Evolutionary conservation across 441 rosid species (phyloP), one percentile per base, ranked within the genome.

Genomic region (Gossypium trilobum): DNA sequence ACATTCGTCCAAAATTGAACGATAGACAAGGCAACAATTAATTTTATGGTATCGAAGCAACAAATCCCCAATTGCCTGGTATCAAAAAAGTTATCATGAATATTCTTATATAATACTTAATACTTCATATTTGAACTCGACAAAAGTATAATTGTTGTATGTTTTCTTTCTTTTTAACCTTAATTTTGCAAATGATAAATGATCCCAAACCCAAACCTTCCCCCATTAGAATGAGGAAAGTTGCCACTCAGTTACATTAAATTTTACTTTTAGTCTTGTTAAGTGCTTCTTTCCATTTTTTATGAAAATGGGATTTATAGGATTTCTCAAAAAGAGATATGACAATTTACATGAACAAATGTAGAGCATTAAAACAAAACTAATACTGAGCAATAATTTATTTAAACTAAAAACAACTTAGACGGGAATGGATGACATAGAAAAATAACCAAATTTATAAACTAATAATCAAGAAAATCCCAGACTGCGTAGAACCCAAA

Each of bases 381-480:
- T 6, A 22, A 33, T 31, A 36, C 14, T 56, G 2, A 7, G 9
- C 0, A 33, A 69, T 17, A 55, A 33, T 33, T 69, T 20, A 5
- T 54, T 55, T 19, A 23, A 57, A 70, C 42, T 14, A 57, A 57
- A 17, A 58, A 42, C 66, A 71, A 39, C 16, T 36, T 14, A 16
- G 61, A 52, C 48, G 60, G 48, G 33, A 52, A 59, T 10, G 68
- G 42, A 36, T 27, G 13, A 48, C 23, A 14, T 13, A n/a, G 19
- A 2, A 56, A 23, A 56, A 68, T 67, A 81, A 82, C 89, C 85
- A 83, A 6, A 44, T 13, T 11, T 65, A 46, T n/a, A 84, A 8
- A 50, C 80, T 85, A 83, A 10, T 68, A n/a, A 51, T 29, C 31
- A 36, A 25, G 25, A 27, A 13, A 68, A 68, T 16, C 7, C 19